These are phyloP conservation scores for Fomitiporia mediterranea DNA, from an alignment of 1,284 basidiomycete genomes.

Conservation along the genomic window DNA sequence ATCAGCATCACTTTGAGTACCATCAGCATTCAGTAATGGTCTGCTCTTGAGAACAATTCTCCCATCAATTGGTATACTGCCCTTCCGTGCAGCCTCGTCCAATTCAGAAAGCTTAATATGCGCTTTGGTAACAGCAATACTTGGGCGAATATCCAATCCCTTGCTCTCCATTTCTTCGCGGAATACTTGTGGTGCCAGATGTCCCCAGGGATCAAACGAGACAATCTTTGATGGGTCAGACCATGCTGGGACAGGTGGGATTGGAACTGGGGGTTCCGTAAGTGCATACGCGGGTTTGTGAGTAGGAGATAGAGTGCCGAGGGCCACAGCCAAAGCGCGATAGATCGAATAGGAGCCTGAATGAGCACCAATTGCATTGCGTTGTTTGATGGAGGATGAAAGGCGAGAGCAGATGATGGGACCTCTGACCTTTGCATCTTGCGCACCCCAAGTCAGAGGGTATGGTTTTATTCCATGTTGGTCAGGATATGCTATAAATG, in stretches of 20 bases:
- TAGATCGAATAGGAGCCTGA: constrained; percentile 94
- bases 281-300: constrained; percentile 85
- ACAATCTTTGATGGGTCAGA: constrained; percentile 82
- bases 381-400: constrained; percentile 77
- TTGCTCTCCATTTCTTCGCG: constrained; percentile 57
- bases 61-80: constrained; percentile 77
- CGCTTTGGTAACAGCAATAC: constrained; percentile 86
- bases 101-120: constrained; percentile 91
- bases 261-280: constrained; percentile 85
- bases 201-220: constrained; percentile 93
- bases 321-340: constrained; percentile 85
- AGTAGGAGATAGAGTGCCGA: constrained; percentile 81
- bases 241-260: constrained; percentile 83
- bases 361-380: constrained; percentile 94
- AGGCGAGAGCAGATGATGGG: constrained; percentile 90
- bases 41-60: constrained; percentile 71
- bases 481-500: constrained; percentile 56
- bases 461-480: constrained; percentile 74
- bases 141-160: constrained; percentile 80
- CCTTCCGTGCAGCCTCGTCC: constrained; percentile 74
- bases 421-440: constrained; percentile 64
- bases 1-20: constrained; percentile 51
- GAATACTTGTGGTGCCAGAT: constrained; percentile 81
- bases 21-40: constrained; percentile 59
- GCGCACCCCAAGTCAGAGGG: constrained; percentile 79